phyloP scores from a whole-genome alignment of 2,329 filamentous ascomycete species.

The Xylaria sp. region DNA sequence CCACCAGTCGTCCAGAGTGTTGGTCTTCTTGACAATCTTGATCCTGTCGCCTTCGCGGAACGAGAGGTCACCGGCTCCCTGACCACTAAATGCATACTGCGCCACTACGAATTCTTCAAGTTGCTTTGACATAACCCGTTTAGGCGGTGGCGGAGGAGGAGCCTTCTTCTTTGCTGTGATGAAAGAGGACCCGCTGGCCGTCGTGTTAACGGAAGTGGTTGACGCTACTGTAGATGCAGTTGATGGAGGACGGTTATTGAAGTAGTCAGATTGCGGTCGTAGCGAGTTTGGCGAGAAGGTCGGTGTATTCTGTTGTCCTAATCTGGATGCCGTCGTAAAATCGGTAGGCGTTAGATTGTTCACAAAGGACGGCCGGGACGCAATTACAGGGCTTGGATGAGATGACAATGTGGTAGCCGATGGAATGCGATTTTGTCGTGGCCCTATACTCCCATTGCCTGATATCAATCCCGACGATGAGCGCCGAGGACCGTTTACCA shows the following conservation, averaged over 20 bases:
- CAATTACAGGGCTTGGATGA: constrained; percentile 44
- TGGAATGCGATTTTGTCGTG: constrained; percentile 53
- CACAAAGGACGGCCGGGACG: constrained; percentile 42
- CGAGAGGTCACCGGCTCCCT: constrained; percentile 74
- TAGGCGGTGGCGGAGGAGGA: constrained; percentile 76
- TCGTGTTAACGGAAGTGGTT: constrained; percentile 45
- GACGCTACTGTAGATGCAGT: constrained; percentile 46
- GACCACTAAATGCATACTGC: constrained; percentile 78
- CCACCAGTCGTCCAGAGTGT: constrained; percentile 89
- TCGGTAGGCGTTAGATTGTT: constrained; percentile 57
- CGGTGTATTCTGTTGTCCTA: constrained; percentile 49
- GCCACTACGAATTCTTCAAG: constrained; percentile 72
- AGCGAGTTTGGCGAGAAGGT: constrained; percentile 48
- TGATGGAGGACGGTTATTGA: constrained; percentile 43
- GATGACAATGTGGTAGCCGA: constrained; percentile 54
- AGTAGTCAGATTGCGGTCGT: constrained; percentile 49
- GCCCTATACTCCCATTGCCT: constrained; percentile 38
- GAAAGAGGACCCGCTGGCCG: constrained; percentile 36
- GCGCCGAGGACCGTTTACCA: constrained; percentile 54
- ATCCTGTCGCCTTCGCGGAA: constrained; percentile 85
- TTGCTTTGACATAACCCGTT: constrained; percentile 63
- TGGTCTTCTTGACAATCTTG: constrained; percentile 79
- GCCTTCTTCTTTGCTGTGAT: constrained; percentile 75
- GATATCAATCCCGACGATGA: constrained; percentile 58
- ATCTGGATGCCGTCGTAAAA: constrained; percentile 57